Evolutionary conservation across 768 basidiomycete genomes (phyloP).

Genomic region (Pisolithus tinctorius): DNA sequence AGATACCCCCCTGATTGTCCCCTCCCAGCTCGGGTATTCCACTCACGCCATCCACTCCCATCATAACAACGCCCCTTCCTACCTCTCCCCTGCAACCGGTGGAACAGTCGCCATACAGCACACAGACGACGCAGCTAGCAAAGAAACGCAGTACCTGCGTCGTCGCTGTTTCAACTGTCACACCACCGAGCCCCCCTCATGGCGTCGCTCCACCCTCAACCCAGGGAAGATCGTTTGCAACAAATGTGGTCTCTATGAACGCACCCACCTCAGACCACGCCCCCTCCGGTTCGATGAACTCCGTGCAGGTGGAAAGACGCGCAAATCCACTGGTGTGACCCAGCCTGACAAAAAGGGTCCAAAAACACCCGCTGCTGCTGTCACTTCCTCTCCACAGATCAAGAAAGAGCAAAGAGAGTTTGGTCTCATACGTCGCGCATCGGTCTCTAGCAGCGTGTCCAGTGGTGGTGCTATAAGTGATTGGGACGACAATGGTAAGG

Average conservation of each 20-base stretch:
- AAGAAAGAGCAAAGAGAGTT: constrained; percentile 62
- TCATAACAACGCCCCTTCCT: constrained; percentile 27
- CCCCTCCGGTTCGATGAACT: constrained; percentile 86
- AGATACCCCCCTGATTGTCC: constrained; percentile 52
- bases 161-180: constrained; percentile 88
- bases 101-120: constrained; percentile 61
- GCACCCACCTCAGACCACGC: constrained; percentile 76
- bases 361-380: constrained; percentile 31
- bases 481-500: constrained; percentile 76
- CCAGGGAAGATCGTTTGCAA: constrained; percentile 93
- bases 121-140: constrained; percentile 85
- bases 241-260: constrained; percentile 89
- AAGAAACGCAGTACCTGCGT: constrained; percentile 87
- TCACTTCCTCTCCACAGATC: constrained; percentile 34
- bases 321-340: constrained; percentile 34
- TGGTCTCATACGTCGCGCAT: constrained; percentile 48
- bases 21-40: constrained; percentile 44
- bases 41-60: constrained; percentile 25
- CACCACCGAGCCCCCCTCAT: constrained; percentile 83
- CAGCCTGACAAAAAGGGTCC: constrained; percentile 26
- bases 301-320: constrained; percentile 77
- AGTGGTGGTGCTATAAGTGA: constrained; percentile 53
- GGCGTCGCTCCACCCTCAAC: constrained; percentile 83
- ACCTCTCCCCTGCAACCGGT: constrained; percentile 37
- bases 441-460: constrained; percentile 54